Percentiles rank a stretch among this genome's conserved stretches.
Conservation (phyloP, 2,329 filamentous ascomycete genomes). For the Penicillium occitanis region DNA sequence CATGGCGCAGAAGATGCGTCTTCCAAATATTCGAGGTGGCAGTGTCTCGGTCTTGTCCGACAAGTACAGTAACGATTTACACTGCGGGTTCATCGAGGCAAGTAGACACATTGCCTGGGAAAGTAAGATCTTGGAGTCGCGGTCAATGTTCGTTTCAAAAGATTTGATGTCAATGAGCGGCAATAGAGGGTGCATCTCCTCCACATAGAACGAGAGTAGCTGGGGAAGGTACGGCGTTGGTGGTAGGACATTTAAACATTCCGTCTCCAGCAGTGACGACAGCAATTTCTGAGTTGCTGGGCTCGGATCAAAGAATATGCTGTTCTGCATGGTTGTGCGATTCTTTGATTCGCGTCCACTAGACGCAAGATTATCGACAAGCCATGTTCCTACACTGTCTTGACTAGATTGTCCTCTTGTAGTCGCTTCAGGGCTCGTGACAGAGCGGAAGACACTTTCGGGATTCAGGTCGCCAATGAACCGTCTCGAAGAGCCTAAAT, state of each 20-base stretch:
- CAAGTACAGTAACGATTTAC: conserved; percentile 43
- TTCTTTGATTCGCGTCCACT: not conserved
- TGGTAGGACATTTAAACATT: conserved; percentile 7
- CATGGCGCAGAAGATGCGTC: conserved; percentile 9
- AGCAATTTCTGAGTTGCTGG: conserved; percentile 7
- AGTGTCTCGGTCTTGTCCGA: conserved; percentile 10
- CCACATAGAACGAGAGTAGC: conserved; percentile 44
- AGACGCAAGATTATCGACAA: conserved; percentile 5
- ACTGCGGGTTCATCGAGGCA: conserved; percentile 52
- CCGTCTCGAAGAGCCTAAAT: not conserved
- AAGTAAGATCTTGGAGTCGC: conserved; percentile 41
- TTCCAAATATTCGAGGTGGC: conserved; percentile 8
- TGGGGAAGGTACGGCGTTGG: conserved; percentile 1
- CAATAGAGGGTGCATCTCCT: conserved; percentile 58
- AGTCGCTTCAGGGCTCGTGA: conserved; percentile 45
- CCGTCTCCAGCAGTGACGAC: conserved; percentile 5
- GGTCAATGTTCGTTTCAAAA: conserved; percentile 25
- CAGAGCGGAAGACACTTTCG: conserved; percentile 60
- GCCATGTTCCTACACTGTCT: conserved; percentile 6
- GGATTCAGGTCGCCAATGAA: conserved; percentile 61
- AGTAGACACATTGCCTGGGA: conserved; percentile 57
- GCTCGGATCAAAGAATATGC: conserved; percentile 1
- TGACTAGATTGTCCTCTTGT: conserved; percentile 19
- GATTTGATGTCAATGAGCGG: conserved; percentile 49
- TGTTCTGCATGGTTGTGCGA: not conserved